Percentiles rank a stretch among this genome's conserved stretches.
Conservation (phyloP, 345 rosid species). For the Eucalyptus cloeziana region DNA sequence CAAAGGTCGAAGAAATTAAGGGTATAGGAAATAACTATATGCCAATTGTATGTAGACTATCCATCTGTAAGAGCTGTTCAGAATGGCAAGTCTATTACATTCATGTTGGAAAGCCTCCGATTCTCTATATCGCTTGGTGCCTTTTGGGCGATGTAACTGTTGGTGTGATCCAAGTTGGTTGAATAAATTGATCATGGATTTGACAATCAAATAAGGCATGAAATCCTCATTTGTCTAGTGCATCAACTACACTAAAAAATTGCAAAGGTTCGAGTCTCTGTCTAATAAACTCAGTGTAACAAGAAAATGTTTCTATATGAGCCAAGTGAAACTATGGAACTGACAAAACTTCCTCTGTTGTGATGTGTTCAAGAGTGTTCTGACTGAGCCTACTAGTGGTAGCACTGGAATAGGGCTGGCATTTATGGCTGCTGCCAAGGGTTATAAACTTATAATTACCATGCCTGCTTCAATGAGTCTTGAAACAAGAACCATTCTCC, state of each 20-base stretch:
- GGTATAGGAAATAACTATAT: neutral
- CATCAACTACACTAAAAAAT: neutral
- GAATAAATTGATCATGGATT: neutral
- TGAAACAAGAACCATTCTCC: conserved; percentile 70
- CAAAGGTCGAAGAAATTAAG: neutral
- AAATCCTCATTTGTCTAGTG: neutral
- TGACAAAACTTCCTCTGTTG: neutral
- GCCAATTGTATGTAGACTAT: neutral
- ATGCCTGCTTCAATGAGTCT: conserved; percentile 78
- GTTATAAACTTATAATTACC: conserved; percentile 50
- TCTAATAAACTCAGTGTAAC: neutral
- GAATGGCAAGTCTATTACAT: neutral
- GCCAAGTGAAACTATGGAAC: neutral
- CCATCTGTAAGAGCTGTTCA: neutral
- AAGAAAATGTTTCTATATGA: neutral
- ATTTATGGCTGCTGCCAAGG: conserved; percentile 63
- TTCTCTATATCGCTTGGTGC: neutral
- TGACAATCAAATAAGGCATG: neutral
- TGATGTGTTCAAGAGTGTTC: conserved; percentile 28
- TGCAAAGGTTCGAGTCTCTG: neutral
- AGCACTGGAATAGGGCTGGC: conserved; percentile 68
- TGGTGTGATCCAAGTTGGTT: neutral
- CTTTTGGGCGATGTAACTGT: neutral
- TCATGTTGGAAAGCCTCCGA: neutral
- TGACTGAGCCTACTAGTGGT: conserved; percentile 67